A percentile compares a stretch with the other conserved stretches of the same genome.
phyloP scores from a whole-genome alignment of 2,329 filamentous ascomycete species.

The Stromatinia cepivora region DNA sequence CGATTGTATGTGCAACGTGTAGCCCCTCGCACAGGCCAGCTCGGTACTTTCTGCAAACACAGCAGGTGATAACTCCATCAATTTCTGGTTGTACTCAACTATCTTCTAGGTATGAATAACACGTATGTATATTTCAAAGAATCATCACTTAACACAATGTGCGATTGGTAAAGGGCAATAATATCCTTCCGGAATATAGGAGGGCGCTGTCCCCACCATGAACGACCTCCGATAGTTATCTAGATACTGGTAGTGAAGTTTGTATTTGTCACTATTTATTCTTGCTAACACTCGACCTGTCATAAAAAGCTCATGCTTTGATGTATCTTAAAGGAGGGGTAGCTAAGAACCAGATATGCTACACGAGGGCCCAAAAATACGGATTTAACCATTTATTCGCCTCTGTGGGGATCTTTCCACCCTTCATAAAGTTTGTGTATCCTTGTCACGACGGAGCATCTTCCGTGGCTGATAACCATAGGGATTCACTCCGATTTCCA shows the following conservation, averaged over 20 bases:
- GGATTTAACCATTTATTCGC: constrained; percentile 5
- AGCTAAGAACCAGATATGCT: background rate
- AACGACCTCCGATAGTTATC: background rate
- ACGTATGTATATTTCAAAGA: no score
- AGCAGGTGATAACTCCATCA: background rate
- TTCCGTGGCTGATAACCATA: background rate
- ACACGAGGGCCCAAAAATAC: background rate
- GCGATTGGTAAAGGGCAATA: background rate
- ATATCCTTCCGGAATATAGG: background rate
- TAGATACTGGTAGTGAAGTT: background rate
- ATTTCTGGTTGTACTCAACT: background rate
- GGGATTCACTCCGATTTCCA: constrained; percentile 14
- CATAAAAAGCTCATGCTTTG: background rate
- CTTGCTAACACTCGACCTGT: background rate
- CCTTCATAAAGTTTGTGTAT: background rate
- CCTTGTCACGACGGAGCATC: background rate
- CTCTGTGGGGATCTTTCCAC: background rate
- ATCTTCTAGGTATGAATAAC: background rate
- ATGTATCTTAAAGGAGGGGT: background rate
- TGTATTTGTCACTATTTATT: background rate
- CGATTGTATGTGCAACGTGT: background rate
- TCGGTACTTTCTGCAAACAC: background rate
- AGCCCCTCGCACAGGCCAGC: background rate
- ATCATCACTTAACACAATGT: no score
- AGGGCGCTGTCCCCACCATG: background rate